phyloP scores from a whole-genome alignment of 306 rosid species.

The Aeschynomene evenia region DNA sequence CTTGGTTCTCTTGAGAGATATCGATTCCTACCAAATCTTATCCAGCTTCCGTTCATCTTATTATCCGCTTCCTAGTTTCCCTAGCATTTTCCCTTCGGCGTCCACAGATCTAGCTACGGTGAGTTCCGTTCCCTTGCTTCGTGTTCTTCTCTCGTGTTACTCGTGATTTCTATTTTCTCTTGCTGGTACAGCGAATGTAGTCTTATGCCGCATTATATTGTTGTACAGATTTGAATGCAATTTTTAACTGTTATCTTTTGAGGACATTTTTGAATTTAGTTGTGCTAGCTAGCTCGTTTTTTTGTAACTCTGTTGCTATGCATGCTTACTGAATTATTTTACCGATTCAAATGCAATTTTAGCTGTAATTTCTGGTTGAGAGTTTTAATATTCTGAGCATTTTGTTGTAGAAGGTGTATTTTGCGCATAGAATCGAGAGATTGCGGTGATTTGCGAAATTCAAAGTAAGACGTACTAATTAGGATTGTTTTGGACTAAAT shows the following conservation, averaged over 20 bases:
- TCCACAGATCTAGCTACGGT: conserved; percentile 38
- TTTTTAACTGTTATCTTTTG: not conserved
- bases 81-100: conserved; percentile 36
- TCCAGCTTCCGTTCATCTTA: conserved; percentile 44
- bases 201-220: not conserved
- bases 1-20: conserved; percentile 47
- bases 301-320: not conserved
- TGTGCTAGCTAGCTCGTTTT: conserved; percentile 16
- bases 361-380: conserved; percentile 12
- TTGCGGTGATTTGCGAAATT: not conserved
- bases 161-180: not conserved
- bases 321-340: not conserved
- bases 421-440: conserved; percentile 15
- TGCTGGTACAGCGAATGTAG: not conserved
- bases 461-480: not conserved
- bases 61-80: conserved; percentile 25
- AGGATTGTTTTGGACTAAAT: not conserved
- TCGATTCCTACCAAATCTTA: conserved; percentile 45
- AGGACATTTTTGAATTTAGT: not conserved
- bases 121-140: conserved; percentile 31
- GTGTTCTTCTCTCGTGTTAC: not conserved
- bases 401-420: not conserved
- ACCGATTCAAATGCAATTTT: conserved; percentile 7
- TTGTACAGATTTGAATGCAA: not conserved
- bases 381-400: conserved; percentile 5